These are phyloP conservation scores for Escovopsis sp. DNA, from an alignment of 2,329 filamentous ascomycete genomes.

Conservation along the genomic window DNA sequence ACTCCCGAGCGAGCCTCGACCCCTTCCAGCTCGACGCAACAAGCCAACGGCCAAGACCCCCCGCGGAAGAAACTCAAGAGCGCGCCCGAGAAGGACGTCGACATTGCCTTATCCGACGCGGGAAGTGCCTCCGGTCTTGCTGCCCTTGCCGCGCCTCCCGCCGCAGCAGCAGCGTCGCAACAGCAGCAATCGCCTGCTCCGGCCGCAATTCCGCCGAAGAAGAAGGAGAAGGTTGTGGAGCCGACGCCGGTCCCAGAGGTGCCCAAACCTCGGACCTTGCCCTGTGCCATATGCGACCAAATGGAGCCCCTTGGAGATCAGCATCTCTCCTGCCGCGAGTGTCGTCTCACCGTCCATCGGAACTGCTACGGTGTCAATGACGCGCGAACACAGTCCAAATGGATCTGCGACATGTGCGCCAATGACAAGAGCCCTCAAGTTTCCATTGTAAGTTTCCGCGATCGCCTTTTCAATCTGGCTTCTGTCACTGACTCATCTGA, in stretches of 20 bases:
- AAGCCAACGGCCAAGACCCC: constrained; percentile 28
- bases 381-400: constrained; percentile 58
- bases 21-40: constrained; percentile 14
- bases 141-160: constrained; percentile 28
- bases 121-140: constrained; percentile 23
- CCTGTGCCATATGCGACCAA: constrained; percentile 72
- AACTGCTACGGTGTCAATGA: constrained; percentile 78
- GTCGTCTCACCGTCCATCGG: constrained; percentile 79
- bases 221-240: constrained; percentile 44
- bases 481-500: constrained; percentile 12
- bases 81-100: constrained; percentile 34
- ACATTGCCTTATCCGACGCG: constrained; percentile 29
- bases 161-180: constrained; percentile 29
- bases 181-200: constrained; percentile 12
- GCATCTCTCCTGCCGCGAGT: constrained; percentile 69
- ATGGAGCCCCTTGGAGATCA: constrained; percentile 57
- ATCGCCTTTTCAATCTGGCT: too few species aligned
- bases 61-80: constrained; percentile 52
- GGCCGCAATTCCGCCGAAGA: constrained; percentile 19
- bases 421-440: constrained; percentile 88
- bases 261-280: constrained; percentile 62
- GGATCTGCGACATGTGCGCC: constrained; percentile 89
- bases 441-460: constrained; percentile 54
- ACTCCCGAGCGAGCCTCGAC: constrained; percentile 28
- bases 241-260: constrained; percentile 55